Evolutionary conservation across 352 stramenopile species (phyloP).

Genomic region (Bremia lactucae): DNA sequence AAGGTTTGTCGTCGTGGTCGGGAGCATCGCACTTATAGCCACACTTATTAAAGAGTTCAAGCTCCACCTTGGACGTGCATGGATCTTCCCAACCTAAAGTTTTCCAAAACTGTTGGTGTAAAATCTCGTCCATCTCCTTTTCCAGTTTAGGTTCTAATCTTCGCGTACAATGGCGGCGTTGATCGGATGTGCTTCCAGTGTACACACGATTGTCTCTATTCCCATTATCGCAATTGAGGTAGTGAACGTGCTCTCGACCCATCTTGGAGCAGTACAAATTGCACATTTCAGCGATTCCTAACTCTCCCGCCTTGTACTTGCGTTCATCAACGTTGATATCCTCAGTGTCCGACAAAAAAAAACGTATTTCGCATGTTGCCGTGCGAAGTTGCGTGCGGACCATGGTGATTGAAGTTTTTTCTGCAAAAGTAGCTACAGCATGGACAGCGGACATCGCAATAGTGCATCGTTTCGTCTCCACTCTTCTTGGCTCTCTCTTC

Average conservation of each 20-base stretch:
- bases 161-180: slow-evolving; percentile 26
- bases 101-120: slow-evolving; percentile 40
- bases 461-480: slow-evolving; percentile 15
- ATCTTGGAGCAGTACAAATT: slow-evolving; percentile 34
- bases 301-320: slow-evolving; percentile 25
- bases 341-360: slow-evolving; percentile 17
- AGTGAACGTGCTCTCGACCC: slow-evolving; percentile 36
- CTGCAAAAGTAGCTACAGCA: slow-evolving; percentile 40
- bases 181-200: slow-evolving; percentile 7
- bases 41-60: slow-evolving; percentile 24
- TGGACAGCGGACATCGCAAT: slow-evolving; percentile 17
- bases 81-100: slow-evolving; percentile 43
- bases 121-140: slow-evolving; percentile 28
- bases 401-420: slow-evolving; percentile 23
- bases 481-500: no score
- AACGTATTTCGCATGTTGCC: slow-evolving; percentile 44
- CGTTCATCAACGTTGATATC: slow-evolving; percentile 15
- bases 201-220: slow-evolving; percentile 21
- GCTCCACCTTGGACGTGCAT: slow-evolving; percentile 19
- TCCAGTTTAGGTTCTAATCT: slow-evolving; percentile 12
- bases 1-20: slow-evolving; percentile 23
- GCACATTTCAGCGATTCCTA: slow-evolving; percentile 38
- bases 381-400: slow-evolving; percentile 26
- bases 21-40: slow-evolving; percentile 21
- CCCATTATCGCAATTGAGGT: slow-evolving; percentile 23